These are phyloP conservation scores for Pseudozyma tsukubaensis DNA, from an alignment of 1,284 basidiomycete genomes.

Conservation along the genomic window DNA sequence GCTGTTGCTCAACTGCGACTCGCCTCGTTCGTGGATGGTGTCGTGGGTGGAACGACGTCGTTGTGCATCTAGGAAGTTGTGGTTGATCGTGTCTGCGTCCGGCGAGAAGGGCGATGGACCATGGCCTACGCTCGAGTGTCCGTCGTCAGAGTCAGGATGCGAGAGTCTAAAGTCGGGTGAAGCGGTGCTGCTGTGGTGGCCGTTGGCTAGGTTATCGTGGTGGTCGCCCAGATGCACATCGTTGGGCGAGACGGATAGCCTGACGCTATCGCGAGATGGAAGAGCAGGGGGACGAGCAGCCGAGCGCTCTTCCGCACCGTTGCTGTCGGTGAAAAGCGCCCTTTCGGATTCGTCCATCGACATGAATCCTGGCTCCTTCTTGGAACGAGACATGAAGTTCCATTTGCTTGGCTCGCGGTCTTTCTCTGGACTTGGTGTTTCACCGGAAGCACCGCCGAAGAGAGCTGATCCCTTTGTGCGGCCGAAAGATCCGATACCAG, in stretches of 20 bases:
- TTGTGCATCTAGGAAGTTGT: slow-evolving; percentile 9
- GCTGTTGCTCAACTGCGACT: slow-evolving; percentile 18
- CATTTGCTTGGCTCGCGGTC: slow-evolving; percentile 37
- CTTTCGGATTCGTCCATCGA: slow-evolving; percentile 29
- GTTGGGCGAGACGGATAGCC: slow-evolving; percentile 13
- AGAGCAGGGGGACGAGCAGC: slow-evolving; percentile 18
- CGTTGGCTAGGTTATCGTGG: slow-evolving; percentile 7
- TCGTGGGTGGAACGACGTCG: slow-evolving; percentile 18
- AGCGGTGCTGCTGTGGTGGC: slow-evolving; percentile 3
- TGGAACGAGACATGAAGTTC: slow-evolving; percentile 29
- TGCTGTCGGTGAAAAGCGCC: neutral
- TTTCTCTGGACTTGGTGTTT: slow-evolving; percentile 27
- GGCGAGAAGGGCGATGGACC: slow-evolving; percentile 33
- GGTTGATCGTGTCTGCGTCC: neutral
- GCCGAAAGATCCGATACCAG: slow-evolving; percentile 35
- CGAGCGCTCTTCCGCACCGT: neutral
- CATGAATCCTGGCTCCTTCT: slow-evolving; percentile 41
- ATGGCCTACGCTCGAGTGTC: neutral
- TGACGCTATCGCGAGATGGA: slow-evolving; percentile 18
- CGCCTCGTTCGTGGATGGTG: slow-evolving; percentile 39
- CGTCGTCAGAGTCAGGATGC: slow-evolving; percentile 10
- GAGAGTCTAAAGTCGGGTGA: slow-evolving; percentile 16
- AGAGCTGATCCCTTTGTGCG: slow-evolving; percentile 15
- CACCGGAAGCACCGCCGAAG: slow-evolving; percentile 4
- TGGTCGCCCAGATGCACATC: slow-evolving; percentile 27